phyloP scores from a whole-genome alignment of 73 alveolate species.

The Tetrahymena thermophila region DNA sequence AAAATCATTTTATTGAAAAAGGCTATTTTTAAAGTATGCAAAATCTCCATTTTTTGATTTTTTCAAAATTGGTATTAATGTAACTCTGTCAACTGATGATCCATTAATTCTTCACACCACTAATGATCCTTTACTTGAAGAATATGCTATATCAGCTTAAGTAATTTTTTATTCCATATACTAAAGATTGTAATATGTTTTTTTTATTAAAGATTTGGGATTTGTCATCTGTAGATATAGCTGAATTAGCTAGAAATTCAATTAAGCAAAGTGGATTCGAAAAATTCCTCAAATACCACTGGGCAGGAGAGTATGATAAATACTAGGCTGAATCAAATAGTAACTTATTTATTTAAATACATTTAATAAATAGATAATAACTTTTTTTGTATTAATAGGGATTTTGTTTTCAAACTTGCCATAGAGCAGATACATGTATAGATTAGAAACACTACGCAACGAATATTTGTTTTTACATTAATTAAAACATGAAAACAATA shows the following conservation, averaged over 20 bases:
- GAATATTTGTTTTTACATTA: background rate
- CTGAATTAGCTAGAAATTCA: slow-evolving; percentile 70
- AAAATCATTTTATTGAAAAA: background rate
- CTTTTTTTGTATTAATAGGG: background rate
- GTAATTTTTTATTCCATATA: background rate
- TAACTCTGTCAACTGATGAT: slow-evolving; percentile 69
- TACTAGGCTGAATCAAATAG: background rate
- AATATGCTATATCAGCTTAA: slow-evolving; percentile 55
- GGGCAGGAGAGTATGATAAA: slow-evolving; percentile 41
- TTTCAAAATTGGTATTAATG: slow-evolving; percentile 62
- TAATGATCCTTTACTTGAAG: slow-evolving; percentile 63
- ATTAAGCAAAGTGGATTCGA: slow-evolving; percentile 67
- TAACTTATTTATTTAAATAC: background rate
- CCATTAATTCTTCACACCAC: slow-evolving; percentile 72
- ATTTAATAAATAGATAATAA: background rate
- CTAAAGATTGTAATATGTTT: background rate
- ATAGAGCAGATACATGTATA: background rate
- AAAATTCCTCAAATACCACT: slow-evolving; percentile 32
- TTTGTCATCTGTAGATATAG: slow-evolving; percentile 57
- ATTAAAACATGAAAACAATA: background rate
- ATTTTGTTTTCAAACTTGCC: background rate
- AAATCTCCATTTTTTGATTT: slow-evolving; percentile 43
- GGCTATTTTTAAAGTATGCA: slow-evolving; percentile 33
- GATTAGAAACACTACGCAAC: background rate
- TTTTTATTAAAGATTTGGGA: slow-evolving; percentile 23